Conservation (phyloP, 352 stramenopile genomes). For the Phytophthora nicotianae region DNA sequence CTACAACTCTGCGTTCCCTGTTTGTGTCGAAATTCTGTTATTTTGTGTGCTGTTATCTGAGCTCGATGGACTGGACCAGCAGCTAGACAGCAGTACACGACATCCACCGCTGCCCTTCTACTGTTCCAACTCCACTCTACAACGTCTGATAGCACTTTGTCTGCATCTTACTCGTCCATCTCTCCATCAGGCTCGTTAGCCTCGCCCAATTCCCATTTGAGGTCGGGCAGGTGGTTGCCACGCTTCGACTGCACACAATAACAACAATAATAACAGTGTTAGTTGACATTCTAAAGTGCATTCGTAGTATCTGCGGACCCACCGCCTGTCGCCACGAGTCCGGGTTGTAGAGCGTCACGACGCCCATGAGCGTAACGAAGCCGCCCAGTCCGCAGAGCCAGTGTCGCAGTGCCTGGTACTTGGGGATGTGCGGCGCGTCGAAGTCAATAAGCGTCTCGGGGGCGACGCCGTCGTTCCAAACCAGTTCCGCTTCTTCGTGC, state of each 20-base stretch:
- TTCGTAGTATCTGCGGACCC: constrained; percentile 24
- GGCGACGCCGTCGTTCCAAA: constrained; percentile 88
- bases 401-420: constrained; percentile 74
- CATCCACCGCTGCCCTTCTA: constrained; percentile 6
- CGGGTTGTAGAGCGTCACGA: constrained; percentile 83
- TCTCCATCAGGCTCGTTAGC: constrained; percentile 80
- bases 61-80: constrained; percentile 13
- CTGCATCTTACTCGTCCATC: constrained; percentile 71
- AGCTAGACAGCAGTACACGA: constrained; percentile 11
- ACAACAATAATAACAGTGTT: constrained; percentile 18
- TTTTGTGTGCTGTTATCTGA: constrained; percentile 40
- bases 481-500: constrained; percentile 80
- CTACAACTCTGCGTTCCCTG: neutral
- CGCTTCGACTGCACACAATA: constrained; percentile 59
- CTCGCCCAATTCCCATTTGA: constrained; percentile 85
- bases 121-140: constrained; percentile 4
- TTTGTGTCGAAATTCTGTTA: constrained; percentile 26
- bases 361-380: constrained; percentile 74
- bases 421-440: constrained; percentile 85
- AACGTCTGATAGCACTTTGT: constrained; percentile 8
- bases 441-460: constrained; percentile 91
- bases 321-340: constrained; percentile 83
- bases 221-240: constrained; percentile 72
- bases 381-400: constrained; percentile 58
- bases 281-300: neutral